A percentile compares a stretch with the other conserved stretches of the same genome.
These are phyloP conservation scores for Aspergillus cejpii DNA, from an alignment of 2,329 filamentous ascomycete genomes.

Conservation along the genomic window DNA sequence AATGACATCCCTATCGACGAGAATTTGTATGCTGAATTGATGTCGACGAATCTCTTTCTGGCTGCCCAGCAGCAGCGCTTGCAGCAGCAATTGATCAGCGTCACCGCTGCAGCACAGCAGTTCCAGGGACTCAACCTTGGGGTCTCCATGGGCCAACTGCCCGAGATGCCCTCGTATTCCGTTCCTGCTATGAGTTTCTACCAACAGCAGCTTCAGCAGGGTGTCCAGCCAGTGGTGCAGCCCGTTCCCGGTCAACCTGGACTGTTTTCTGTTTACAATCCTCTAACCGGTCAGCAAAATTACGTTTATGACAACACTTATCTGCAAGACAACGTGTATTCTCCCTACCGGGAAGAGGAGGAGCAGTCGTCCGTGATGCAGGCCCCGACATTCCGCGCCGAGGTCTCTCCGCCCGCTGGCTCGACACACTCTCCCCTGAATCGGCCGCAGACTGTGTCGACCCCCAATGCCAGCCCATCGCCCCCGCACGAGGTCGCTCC, in stretches of 20 bases:
- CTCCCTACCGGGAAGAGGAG: conserved; percentile 30
- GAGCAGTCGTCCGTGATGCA: conserved; percentile 48
- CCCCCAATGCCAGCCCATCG: conserved; percentile 58
- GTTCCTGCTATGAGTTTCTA: conserved; percentile 54
- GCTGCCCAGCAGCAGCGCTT: conserved; percentile 91
- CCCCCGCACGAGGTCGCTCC: conserved; percentile 64
- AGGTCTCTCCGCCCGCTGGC: conserved; percentile 71
- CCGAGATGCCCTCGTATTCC: conserved; percentile 48
- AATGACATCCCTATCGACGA: conserved; percentile 73
- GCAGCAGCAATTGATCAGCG: conserved; percentile 81
- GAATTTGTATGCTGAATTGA: conserved; percentile 75
- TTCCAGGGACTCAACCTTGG: conserved; percentile 70
- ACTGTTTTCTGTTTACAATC: conserved; percentile 77
- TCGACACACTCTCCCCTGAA: conserved; percentile 50
- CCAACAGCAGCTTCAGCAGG: conserved; percentile 60
- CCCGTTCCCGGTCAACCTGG: conserved; percentile 64
- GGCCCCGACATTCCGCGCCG: conserved; percentile 61
- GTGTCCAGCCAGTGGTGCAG: conserved; percentile 58
- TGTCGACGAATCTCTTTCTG: conserved; percentile 85
- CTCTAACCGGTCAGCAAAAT: conserved; percentile 73
- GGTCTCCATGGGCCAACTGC: conserved; percentile 37
- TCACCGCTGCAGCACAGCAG: conserved; percentile 77
- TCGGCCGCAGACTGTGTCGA: conserved; percentile 61
- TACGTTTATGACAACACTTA: conserved; percentile 68
- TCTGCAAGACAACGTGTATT: conserved; percentile 40